Evolutionary conservation across 1,284 basidiomycete species (phyloP).

Genomic region (Cryptococcus jaspeensis): DNA sequence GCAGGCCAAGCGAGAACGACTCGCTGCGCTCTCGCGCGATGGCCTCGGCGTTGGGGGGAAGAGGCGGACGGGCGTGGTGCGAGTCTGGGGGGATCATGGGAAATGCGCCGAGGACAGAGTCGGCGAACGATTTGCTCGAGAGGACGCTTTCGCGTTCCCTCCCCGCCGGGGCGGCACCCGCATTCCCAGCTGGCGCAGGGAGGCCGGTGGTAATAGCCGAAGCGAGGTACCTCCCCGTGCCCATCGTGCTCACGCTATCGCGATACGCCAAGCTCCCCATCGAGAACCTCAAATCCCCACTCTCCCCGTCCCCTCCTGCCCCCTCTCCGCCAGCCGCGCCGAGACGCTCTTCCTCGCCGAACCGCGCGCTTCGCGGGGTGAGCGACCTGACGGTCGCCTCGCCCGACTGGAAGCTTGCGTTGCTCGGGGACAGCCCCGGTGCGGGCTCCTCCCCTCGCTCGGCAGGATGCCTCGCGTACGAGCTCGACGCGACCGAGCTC

Average conservation of each 20-base stretch:
- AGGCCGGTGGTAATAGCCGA: conserved; percentile 9
- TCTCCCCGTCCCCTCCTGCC: conserved; percentile 9
- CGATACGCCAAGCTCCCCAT: conserved; percentile 48
- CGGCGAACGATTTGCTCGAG: conserved; percentile 38
- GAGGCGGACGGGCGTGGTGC: conserved; percentile 1
- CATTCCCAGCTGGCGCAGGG: not conserved
- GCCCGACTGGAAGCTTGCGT: conserved; percentile 7
- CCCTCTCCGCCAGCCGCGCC: conserved; percentile 28
- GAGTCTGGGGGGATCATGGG: conserved; percentile 44
- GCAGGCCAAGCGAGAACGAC: not conserved
- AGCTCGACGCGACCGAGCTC: too few species aligned
- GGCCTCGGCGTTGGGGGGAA: conserved; percentile 2
- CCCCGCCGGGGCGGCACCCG: not conserved
- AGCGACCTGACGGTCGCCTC: conserved; percentile 11
- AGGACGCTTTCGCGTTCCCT: conserved; percentile 13
- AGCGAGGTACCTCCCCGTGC: conserved; percentile 34
- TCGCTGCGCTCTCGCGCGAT: not conserved
- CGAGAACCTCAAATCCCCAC: conserved; percentile 47
- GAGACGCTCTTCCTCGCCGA: conserved; percentile 13
- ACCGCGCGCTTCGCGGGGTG: conserved; percentile 18
- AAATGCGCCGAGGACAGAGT: conserved; percentile 44
- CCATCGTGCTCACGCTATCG: conserved; percentile 39
- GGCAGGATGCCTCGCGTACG: not conserved
- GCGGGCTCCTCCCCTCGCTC: not conserved
- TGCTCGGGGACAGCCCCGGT: conserved; percentile 1